Percentiles rank a stretch among this genome's conserved stretches.
Conservation (phyloP, 129 eudicot genomes). For the Apium graveolens region DNA sequence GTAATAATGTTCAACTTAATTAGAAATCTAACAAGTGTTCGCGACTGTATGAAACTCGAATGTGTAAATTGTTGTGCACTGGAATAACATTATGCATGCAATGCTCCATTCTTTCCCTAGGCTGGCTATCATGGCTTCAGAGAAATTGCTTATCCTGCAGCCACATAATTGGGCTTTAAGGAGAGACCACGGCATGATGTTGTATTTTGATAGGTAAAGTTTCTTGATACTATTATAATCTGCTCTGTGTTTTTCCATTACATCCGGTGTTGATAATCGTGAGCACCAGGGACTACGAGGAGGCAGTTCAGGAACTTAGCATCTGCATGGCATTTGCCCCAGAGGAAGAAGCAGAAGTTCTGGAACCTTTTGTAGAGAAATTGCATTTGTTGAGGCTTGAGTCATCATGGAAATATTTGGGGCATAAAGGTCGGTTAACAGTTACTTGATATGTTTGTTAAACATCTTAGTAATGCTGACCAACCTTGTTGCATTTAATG, state of each 20-base stretch:
- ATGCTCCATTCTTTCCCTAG: constrained; percentile 27
- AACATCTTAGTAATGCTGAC: not conserved
- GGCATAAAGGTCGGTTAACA: constrained; percentile 44
- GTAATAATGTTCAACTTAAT: not conserved
- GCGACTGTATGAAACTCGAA: not conserved
- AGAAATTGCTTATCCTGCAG: constrained; percentile 67
- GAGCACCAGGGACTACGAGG: constrained; percentile 56
- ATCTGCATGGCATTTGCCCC: constrained; percentile 98
- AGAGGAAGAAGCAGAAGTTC: constrained; percentile 75
- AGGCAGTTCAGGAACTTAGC: constrained; percentile 93
- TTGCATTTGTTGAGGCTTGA: constrained; percentile 74
- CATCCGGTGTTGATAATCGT: not conserved
- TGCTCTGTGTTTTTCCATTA: not conserved
- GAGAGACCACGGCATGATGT: constrained; percentile 95
- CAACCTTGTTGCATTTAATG: not conserved
- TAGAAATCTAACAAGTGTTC: not conserved
- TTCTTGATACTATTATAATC: not conserved
- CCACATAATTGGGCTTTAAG: constrained; percentile 96
- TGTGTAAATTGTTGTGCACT: constrained; percentile 1
- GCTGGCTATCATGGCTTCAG: constrained; percentile 92
- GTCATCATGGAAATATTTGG: constrained; percentile 63
- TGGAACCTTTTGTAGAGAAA: constrained; percentile 85
- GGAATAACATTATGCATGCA: constrained; percentile 9
- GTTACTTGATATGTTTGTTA: constrained; percentile 27
- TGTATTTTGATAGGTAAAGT: constrained; percentile 64